Base-by-base conservation (phyloP, 2,329 filamentous ascomycete species). In the Basipetospora chlamydospora region DNA sequence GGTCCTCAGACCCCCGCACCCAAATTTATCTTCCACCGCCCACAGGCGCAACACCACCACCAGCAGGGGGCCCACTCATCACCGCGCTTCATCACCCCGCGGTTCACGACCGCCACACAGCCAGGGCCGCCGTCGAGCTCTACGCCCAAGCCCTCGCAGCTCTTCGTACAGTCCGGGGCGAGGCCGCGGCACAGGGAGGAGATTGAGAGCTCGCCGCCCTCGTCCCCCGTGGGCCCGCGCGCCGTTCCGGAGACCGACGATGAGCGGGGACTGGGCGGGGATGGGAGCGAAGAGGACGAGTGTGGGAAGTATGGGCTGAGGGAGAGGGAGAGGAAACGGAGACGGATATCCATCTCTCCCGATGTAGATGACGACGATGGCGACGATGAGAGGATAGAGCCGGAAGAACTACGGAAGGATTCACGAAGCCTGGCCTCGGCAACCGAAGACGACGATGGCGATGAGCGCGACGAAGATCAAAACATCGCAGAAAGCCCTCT, bases 131-230 rank as follows among this genome's bases (percentile, higher is more conserved):
- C 17, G 5, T 31, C 32, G 12, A 12, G 10, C n/a, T 26, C 21
- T 11, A 38, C 21, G 12, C 35, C 28, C 13, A 32, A 22, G 29
- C 35, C 35, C 3, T 23, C 28, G 22, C 35, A 38, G 35, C 28
- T 38, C 4, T 38, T 38, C 17, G 11, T 38, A 4, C 28, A 31
- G 4, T 26, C 29, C 9, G 30, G 28, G 11, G 21, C 11, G 17
- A 25, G 35, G 23, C 13, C 28, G 15, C 7, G 35, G 23, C 22
- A 30, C 12, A 25, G 17, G 21, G 35, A 38, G 21, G 35, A 38
- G 7, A 38, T 38, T 33, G 35, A 38, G 23, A 33, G 29, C 29
- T 38, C 35, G 13, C 35, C 35, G 9, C 21, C 35, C 6, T n/a
- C 16, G 15, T 38, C 35, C 21, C 28, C 21, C n/a, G 17, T n/a